phyloP scores from a whole-genome alignment of 148 eudicot species.

The Vaccinium macrocarpon region DNA sequence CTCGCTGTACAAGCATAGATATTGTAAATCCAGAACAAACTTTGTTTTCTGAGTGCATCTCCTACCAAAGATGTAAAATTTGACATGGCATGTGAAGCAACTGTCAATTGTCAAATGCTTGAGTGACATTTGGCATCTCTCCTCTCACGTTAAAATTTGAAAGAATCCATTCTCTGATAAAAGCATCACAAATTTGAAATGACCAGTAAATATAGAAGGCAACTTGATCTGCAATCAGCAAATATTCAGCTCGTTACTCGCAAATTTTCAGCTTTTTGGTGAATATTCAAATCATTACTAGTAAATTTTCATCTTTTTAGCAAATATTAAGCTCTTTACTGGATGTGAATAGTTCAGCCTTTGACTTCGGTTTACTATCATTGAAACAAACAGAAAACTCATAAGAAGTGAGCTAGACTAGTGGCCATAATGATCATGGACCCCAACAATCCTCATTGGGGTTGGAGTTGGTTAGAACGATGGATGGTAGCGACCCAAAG shows the following conservation, averaged over 20 bases:
- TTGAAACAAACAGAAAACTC: conserved; percentile 66
- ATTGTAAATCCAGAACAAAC: too few relatives aligned
- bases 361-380: neutral
- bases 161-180: neutral
- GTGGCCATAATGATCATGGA: conserved; percentile 63
- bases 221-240: conserved; percentile 37
- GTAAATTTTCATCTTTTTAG: neutral
- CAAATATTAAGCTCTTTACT: neutral
- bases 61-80: neutral
- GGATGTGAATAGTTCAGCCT: neutral
- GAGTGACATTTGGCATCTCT: too few relatives aligned
- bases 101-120: too few relatives aligned
- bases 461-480: conserved; percentile 97
- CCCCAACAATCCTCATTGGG: conserved; percentile 84
- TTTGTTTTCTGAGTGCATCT: neutral
- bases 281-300: too few relatives aligned
- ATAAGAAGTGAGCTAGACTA: conserved; percentile 71
- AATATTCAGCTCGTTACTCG: neutral
- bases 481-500: conserved; percentile 72
- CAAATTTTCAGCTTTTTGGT: neutral
- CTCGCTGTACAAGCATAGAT: too few relatives aligned
- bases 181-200: conserved; percentile 14
- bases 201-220: conserved; percentile 80
- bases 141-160: neutral
- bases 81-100: too few relatives aligned